Conservation (phyloP, 1,139 yeast species). For the Yamadazyma buinensis region DNA sequence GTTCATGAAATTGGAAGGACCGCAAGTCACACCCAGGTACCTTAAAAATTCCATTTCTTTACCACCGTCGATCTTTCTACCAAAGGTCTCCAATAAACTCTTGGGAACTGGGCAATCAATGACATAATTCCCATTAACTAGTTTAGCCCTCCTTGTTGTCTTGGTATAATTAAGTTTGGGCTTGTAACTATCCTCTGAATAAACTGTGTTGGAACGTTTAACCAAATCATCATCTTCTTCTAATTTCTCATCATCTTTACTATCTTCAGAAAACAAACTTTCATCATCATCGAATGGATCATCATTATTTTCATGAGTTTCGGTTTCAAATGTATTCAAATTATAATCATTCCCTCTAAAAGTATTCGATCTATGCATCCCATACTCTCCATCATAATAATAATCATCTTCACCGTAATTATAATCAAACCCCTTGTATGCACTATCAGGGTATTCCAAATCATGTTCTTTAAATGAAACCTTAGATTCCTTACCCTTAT, state of each 20-base stretch:
- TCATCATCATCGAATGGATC: conserved; percentile 36
- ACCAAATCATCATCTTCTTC: neutral
- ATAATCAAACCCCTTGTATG: conserved; percentile 22
- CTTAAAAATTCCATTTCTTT: conserved; percentile 76
- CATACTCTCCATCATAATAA: conserved; percentile 3
- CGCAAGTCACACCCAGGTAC: conserved; percentile 79
- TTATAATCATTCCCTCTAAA: conserved; percentile 40
- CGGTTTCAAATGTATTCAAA: conserved; percentile 38
- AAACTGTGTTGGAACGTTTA: conserved; percentile 10
- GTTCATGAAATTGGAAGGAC: conserved; percentile 60
- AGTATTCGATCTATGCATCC: conserved; percentile 15
- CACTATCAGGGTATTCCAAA: conserved; percentile 32
- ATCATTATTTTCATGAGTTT: conserved; percentile 23
- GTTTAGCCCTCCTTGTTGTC: conserved; percentile 48
- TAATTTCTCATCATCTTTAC: conserved; percentile 25
- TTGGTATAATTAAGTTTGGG: conserved; percentile 44
- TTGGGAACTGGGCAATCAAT: conserved; percentile 76
- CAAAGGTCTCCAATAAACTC: conserved; percentile 52
- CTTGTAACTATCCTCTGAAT: conserved; percentile 36
- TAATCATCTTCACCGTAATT: conserved; percentile 21
- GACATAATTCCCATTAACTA: conserved; percentile 70
- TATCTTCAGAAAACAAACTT: conserved; percentile 41
- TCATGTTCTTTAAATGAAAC: conserved; percentile 34
- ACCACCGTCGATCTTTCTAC: conserved; percentile 43
- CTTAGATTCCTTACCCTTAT: conserved; percentile 19